Evolutionary conservation across 163 green algal species (phyloP), one percentile per base, ranked within the genome.

Genomic region (Scenedesmus sp.): DNA sequence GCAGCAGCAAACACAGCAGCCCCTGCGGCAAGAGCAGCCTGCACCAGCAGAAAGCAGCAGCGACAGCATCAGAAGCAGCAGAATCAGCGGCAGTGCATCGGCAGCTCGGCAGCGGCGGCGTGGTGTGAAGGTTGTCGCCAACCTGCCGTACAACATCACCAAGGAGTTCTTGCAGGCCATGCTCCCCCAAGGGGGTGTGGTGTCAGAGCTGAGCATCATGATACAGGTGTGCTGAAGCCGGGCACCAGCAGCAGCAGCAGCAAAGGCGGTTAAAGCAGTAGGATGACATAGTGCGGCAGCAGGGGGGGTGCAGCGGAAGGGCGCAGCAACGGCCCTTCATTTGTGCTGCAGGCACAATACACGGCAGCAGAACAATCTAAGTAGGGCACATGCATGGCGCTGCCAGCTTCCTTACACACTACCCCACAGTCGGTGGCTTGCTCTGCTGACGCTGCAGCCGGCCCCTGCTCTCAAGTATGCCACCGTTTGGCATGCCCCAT

Each of bases 101-200:
- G 72, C 88, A 35, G 65, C 61, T 9, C n/a, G 16, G 70, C 30
- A 16, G 33, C 43, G 9, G 44, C 35, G 24, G 15, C 16, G 20
- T 43, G 9, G 76, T 13, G 85, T 96, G 49, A 96, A 96, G 89
- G 95, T 99, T 33, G 97, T 99, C 26, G 95, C 98, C 72, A 99
- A 99, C 93, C 93, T 99, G 89, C 98, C 98, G 0, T 99, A 99
- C 95, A 98, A 99, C 95, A 98, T 99, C 92, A 99, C 98, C 56
- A 99, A 95, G 83, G 97, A 99, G 43, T 95, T 98, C 73, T 90
- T 99, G 68, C 93, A 93, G 65, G 65, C 87, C 35, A 89, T 97
- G 82, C 94, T 99, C 87, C 97, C 98, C 0, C 86, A 97, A 85
- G 96, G 97, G 22, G 94, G 95, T 68, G n/a, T 91, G 33, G 93